Evolutionary conservation across 169 alveolate species (phyloP).

Genomic region (Plasmodium gallinaceum): DNA sequence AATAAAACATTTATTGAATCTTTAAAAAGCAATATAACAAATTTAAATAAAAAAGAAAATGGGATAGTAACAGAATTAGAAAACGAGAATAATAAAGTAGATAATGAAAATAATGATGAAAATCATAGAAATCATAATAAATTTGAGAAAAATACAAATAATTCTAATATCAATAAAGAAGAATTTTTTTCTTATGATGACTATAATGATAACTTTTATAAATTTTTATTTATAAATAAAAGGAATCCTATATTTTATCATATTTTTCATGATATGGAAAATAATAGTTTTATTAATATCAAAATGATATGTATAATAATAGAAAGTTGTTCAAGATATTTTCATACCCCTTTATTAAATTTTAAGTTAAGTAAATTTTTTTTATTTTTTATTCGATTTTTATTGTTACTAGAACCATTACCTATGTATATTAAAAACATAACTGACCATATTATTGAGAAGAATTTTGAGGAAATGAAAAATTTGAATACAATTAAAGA

Average conservation of each 20-base stretch:
- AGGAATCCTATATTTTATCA: slow-evolving; percentile 44
- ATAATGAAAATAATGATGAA: neutral
- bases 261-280: slow-evolving; percentile 19
- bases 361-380: slow-evolving; percentile 27
- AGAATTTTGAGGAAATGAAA: neutral
- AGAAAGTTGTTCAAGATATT: slow-evolving; percentile 43
- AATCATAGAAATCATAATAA: neutral
- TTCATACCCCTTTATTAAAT: slow-evolving; percentile 23
- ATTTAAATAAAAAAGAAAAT: neutral
- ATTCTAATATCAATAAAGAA: neutral
- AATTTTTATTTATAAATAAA: slow-evolving; percentile 29
- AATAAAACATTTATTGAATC: neutral
- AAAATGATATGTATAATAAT: slow-evolving; percentile 52
- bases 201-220: slow-evolving; percentile 3
- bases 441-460: neutral
- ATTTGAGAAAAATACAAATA: neutral
- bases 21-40: neutral
- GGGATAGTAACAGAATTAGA: neutral
- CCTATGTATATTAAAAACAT: slow-evolving; percentile 24
- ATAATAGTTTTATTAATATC: slow-evolving; percentile 46
- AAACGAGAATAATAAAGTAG: neutral
- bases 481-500: slow-evolving; percentile 8
- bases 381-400: slow-evolving; percentile 47
- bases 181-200: slow-evolving; percentile 2
- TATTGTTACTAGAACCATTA: slow-evolving; percentile 35